Percentiles rank a stretch among this genome's conserved stretches.
These are phyloP conservation scores for Hippophae gyantsensis DNA, from an alignment of 306 rosid genomes.

Conservation along the genomic window DNA sequence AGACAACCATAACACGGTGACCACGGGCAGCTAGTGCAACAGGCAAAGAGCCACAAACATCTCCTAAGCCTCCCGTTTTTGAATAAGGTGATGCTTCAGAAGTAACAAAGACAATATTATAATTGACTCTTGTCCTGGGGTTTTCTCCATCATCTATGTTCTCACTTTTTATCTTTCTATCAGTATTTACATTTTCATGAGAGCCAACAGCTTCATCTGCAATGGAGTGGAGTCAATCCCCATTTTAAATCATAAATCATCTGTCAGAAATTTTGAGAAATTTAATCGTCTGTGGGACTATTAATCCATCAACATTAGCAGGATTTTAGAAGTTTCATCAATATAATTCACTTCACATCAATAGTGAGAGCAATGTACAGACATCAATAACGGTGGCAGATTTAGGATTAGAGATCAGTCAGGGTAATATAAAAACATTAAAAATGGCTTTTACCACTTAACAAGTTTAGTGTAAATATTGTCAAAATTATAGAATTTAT, in stretches of 20 bases:
- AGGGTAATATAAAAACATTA: too few relatives aligned
- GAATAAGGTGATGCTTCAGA: slow-evolving; percentile 87
- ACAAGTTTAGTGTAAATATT: too few relatives aligned
- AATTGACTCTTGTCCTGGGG: slow-evolving; percentile 22
- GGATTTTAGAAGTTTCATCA: not conserved
- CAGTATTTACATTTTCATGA: slow-evolving; percentile 9
- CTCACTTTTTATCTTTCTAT: slow-evolving; percentile 13
- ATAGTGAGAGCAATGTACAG: too few relatives aligned
- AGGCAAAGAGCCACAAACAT: slow-evolving; percentile 94
- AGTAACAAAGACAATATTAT: slow-evolving; percentile 56
- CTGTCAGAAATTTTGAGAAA: not conserved
- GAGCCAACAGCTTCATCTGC: slow-evolving; percentile 23
- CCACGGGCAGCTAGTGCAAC: slow-evolving; percentile 66
- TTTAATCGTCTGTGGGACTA: not conserved
- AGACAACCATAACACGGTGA: slow-evolving; percentile 85
- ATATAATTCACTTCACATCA: too few relatives aligned
- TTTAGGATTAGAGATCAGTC: too few relatives aligned
- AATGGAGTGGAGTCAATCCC: slow-evolving; percentile 7
- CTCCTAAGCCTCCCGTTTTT: slow-evolving; percentile 84
- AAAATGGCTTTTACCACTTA: too few relatives aligned
- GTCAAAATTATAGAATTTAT: too few relatives aligned
- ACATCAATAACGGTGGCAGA: too few relatives aligned
- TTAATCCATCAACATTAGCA: not conserved
- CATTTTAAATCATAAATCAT: not conserved
- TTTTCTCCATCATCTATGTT: slow-evolving; percentile 22